Conservation (phyloP, 352 stramenopile species). For the Thalassiosira mediterranea region DNA sequence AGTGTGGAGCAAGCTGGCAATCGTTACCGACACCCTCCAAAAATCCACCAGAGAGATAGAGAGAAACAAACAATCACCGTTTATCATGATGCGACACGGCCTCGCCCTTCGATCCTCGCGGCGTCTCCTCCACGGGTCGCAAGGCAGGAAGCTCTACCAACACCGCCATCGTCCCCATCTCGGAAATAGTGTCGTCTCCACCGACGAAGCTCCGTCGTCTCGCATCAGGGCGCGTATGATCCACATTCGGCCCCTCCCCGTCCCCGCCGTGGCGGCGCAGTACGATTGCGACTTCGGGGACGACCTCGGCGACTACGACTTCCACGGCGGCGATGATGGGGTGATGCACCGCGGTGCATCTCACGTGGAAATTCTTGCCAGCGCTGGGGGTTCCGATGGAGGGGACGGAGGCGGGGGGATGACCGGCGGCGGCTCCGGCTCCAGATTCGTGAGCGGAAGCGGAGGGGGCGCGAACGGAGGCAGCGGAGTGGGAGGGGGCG, state of each 20-base stretch:
- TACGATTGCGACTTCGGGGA: conserved; percentile 44
- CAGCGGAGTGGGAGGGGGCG: conserved; percentile 32
- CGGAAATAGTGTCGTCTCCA: neutral
- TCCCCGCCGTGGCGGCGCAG: conserved; percentile 48
- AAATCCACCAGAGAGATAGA: neutral
- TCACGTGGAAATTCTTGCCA: neutral
- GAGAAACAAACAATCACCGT: neutral
- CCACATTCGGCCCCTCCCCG: conserved; percentile 48
- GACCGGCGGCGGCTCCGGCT: neutral
- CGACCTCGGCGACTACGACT: conserved; percentile 14
- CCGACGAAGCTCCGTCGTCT: neutral
- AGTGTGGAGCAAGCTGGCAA: too few relatives aligned
- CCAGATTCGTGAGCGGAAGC: neutral
- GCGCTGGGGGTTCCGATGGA: neutral
- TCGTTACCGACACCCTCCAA: neutral
- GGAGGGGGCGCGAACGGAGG: conserved; percentile 12
- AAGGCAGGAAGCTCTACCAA: neutral
- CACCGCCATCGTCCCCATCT: neutral
- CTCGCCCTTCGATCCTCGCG: conserved; percentile 25
- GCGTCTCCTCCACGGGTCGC: neutral
- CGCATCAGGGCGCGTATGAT: conserved; percentile 9
- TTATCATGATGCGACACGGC: conserved; percentile 38
- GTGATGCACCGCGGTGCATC: neutral
- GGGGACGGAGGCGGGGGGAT: conserved; percentile 1
- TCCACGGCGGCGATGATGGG: conserved; percentile 11